Conservation (phyloP, 306 rosid genomes). For the Castanea mollissima region DNA sequence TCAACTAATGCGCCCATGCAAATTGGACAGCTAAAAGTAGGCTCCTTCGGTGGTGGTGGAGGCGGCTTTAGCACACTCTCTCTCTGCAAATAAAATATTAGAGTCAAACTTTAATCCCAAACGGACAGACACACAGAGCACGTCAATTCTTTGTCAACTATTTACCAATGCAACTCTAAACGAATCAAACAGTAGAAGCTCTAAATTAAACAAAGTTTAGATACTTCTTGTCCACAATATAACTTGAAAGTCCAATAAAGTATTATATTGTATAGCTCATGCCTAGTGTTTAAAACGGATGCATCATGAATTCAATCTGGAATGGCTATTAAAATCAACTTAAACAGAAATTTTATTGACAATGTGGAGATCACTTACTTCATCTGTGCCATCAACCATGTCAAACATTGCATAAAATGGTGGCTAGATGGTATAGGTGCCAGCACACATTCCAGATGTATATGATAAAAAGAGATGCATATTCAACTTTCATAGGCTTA, state of each 20-base stretch:
- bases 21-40: conserved; percentile 74
- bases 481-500: background rate
- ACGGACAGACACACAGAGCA: background rate
- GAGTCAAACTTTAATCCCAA: conserved; percentile 1
- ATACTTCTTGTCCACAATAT: background rate
- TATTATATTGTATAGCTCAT: background rate
- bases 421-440: background rate
- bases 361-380: background rate
- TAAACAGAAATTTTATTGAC: background rate
- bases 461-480: background rate
- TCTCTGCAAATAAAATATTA: conserved; percentile 40
- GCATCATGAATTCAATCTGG: background rate
- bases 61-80: conserved; percentile 28
- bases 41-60: conserved; percentile 60
- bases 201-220: background rate
- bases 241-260: background rate
- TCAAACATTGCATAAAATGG: background rate
- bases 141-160: too few species aligned
- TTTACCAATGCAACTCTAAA: background rate
- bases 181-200: background rate
- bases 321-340: background rate
- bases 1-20: conserved; percentile 60
- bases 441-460: background rate
- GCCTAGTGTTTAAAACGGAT: background rate
- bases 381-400: background rate